Evolutionary conservation across 2,329 filamentous ascomycete species (phyloP).

Genomic region (Pseudogymnoascus sp.): DNA sequence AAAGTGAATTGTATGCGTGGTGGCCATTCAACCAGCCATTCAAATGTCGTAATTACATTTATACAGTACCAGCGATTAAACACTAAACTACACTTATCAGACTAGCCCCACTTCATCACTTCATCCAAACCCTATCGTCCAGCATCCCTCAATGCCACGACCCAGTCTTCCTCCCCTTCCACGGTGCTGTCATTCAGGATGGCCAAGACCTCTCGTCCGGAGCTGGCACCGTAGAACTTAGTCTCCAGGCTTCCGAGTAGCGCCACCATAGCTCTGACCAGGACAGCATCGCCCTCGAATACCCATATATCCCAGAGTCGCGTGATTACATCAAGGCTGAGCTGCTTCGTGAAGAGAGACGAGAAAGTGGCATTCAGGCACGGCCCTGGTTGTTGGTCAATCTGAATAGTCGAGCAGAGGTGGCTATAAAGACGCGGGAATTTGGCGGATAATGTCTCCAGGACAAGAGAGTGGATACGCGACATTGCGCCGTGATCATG

Average conservation of each 20-base stretch:
- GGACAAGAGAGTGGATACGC: slow-evolving; percentile 60
- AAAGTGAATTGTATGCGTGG: neutral
- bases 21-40: neutral
- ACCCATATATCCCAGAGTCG: slow-evolving; percentile 76
- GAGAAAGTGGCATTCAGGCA: slow-evolving; percentile 56
- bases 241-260: slow-evolving; percentile 47
- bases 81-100: slow-evolving; percentile 6
- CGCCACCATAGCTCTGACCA: slow-evolving; percentile 64
- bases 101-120: neutral
- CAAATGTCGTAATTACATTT: slow-evolving; percentile 3
- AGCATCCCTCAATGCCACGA: slow-evolving; percentile 5
- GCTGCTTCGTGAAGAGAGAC: slow-evolving; percentile 52
- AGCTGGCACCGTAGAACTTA: slow-evolving; percentile 36
- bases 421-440: slow-evolving; percentile 56
- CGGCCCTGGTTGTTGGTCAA: slow-evolving; percentile 37
- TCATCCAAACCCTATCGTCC: neutral
- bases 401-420: slow-evolving; percentile 30
- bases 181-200: neutral
- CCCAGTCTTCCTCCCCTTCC: neutral
- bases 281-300: slow-evolving; percentile 68
- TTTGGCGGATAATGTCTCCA: slow-evolving; percentile 59
- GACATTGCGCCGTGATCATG: slow-evolving; percentile 60
- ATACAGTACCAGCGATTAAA: slow-evolving; percentile 9
- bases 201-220: slow-evolving; percentile 12
- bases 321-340: slow-evolving; percentile 61